phyloP scores from a whole-genome alignment of 768 basidiomycete species.

The Erythrobasidium yunnanense region DNA sequence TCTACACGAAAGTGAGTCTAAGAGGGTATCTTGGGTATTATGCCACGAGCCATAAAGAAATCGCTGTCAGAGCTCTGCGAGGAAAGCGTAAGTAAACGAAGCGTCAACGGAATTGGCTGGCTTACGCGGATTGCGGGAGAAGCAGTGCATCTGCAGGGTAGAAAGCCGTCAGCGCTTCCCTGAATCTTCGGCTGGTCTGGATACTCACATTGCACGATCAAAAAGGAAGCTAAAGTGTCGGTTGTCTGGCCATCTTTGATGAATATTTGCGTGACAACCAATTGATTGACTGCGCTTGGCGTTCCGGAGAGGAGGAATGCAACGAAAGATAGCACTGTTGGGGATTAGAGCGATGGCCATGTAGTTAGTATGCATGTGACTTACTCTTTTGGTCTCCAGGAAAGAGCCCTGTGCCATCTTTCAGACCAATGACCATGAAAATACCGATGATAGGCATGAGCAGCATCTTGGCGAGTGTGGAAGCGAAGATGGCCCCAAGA shows the following conservation, averaged over 20 bases:
- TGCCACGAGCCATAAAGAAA: conserved; percentile 15
- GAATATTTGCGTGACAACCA: conserved; percentile 21
- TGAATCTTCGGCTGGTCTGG: neutral
- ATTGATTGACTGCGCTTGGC: conserved; percentile 24
- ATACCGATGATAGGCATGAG: conserved; percentile 19
- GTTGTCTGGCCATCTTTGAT: conserved; percentile 2
- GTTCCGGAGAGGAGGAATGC: conserved; percentile 24
- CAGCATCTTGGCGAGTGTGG: conserved; percentile 5
- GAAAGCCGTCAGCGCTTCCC: no score
- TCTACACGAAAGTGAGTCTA: no score
- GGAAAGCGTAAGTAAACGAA: neutral
- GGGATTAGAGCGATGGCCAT: no score
- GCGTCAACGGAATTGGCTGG: neutral
- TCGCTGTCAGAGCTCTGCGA: conserved; percentile 14
- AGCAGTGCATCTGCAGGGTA: conserved; percentile 16
- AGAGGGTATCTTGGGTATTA: no score
- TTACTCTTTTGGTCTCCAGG: conserved; percentile 24
- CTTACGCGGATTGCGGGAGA: conserved; percentile 19
- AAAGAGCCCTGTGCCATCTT: conserved; percentile 11
- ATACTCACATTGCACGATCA: conserved; percentile 26
- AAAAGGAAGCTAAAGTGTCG: conserved; percentile 21
- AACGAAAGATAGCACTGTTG: conserved; percentile 15
- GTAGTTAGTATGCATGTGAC: no score
- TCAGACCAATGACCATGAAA: conserved; percentile 11
- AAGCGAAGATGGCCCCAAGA: conserved; percentile 11